Evolutionary conservation across 768 basidiomycete species (phyloP), one percentile per base, ranked within the genome.

Genomic region (Cystofilobasidium bisporidii): DNA sequence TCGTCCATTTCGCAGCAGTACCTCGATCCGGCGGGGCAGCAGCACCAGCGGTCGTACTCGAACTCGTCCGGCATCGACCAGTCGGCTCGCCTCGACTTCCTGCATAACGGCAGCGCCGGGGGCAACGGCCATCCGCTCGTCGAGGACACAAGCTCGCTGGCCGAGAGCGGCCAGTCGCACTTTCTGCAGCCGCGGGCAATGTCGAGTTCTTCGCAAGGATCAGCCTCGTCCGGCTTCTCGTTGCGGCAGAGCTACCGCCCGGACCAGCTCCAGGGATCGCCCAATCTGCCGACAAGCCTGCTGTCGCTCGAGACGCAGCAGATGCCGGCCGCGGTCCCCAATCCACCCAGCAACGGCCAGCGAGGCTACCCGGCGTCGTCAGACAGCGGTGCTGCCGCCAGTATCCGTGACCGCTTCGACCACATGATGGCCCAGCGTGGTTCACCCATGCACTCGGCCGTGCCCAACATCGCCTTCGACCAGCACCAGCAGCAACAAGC

Each of bases 161-260:
- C n/a, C n/a, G n/a, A n/a, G n/a, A n/a, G n/a, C 53, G 53, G 53
- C 53, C 53, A 56, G 53, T 56, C 53, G 28, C 53, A 56, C 53
- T 56, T 56, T 20, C 53, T 56, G 15, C 53, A 56, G 30, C 9
- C 53, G 28, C 26, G 53, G 9, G 28, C 53, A 1, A 28, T 56
- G 28, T 56, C 53, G 26, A 32, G 53, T 15, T 56, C 53, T 4
- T 56, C 53, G 18, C 53, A 56, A 20, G 53, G 53, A 8, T 56
- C 53, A 6, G 53, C 4, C 3, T 56, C 53, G 30, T 56, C 53
- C 28, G 53, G 28, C 28, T 56, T 56, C 28, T 56, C 53, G 15
- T 4, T 56, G 28, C 53, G 28, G 26, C 53, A 28, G 30, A 15
- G 20, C 28, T 56, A 56, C 30, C 53, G 17, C 30, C 53, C 53